Base-by-base conservation (phyloP, 805 yeast species). In the Zygoascus tannicola region DNA sequence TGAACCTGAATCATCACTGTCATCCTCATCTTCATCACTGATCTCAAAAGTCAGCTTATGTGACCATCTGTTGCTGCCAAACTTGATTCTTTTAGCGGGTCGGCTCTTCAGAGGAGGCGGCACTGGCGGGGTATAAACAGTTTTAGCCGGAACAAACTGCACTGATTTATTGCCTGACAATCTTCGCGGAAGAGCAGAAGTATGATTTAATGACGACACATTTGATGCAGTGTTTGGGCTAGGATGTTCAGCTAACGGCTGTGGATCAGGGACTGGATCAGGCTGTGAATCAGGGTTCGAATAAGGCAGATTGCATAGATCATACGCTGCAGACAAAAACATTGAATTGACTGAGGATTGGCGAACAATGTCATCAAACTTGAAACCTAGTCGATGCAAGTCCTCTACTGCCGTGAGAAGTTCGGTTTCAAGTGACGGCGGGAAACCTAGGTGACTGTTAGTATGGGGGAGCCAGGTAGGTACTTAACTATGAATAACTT, bases 51-150 rank as follows among this genome's bases (percentile, higher is more conserved):
- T 35, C 22, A 55, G 22, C 2, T 40, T 32, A 16, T 45, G 43
- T 3, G 56, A 50, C 56, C 56, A 54, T 16, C 57, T 40, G 39
- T 54, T 49, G 26, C 43, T 32, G 12, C 58, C 58, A 42, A 55
- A 55, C 26, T 34, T 26, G 43, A 22, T 15, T 15, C 33, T 8
- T 26, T 44, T 39, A 18, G 28, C 20, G 10, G 10, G 16, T 15
- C 43, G 10, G n/a, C n/a, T n/a, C n/a, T n/a, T n/a, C 5, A 20
- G 14, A 5, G 41, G 18, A 5, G 38, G 38, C 5, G 22, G 22
- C 22, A 12, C 22, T 7, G 38, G n/a, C 8, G n/a, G 12, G 19
- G 19, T 33, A 33, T 18, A 16, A 7, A 33, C 20, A 8, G 35
- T 15, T 33, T 33, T 33, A 12, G 12, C 12, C 7, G 30, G 30